Evolutionary conservation across 164 flowering plant species (phyloP).

Genomic region (Malania oleifera): DNA sequence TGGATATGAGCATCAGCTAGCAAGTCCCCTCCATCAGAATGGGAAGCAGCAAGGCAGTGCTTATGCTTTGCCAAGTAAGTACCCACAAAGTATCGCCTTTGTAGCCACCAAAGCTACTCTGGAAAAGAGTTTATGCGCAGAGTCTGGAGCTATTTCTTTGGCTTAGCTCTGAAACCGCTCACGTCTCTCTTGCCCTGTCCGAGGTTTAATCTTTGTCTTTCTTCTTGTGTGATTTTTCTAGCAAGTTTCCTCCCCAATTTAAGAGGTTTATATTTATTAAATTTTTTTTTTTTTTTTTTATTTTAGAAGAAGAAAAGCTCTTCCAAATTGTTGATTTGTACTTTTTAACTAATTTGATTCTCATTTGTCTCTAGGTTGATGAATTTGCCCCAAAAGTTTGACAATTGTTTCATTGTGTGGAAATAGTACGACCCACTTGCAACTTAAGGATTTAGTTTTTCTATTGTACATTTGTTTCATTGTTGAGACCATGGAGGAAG

Average conservation of each 20-base stretch:
- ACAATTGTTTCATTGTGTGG: constrained; percentile 16
- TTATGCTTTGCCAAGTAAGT: too few species aligned
- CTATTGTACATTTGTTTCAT: too few species aligned
- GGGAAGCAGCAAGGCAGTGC: too few species aligned
- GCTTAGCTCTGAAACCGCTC: constrained; percentile 61
- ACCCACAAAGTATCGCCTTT: not conserved
- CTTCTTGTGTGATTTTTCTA: not conserved
- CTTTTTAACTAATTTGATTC: not conserved
- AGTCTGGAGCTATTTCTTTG: not conserved
- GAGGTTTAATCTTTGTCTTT: constrained; percentile 30
- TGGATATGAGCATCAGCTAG: too few species aligned
- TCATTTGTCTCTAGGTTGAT: constrained; percentile 45
- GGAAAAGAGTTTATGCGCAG: not conserved
- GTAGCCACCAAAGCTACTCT: not conserved
- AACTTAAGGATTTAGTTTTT: too few species aligned
- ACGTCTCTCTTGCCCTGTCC: constrained; percentile 66
- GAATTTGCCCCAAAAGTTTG: constrained; percentile 81
- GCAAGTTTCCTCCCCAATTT: too few species aligned
- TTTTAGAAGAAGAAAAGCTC: too few species aligned
- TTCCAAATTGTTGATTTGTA: not conserved
- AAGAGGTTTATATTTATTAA: too few species aligned
- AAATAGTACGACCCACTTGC: too few species aligned
- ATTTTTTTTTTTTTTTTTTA: not conserved
- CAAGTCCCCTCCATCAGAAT: too few species aligned
- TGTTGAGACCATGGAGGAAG: too few species aligned